These are phyloP conservation scores for Penicillium aurantiogriseum DNA, from an alignment of 2,329 filamentous ascomycete species.

Conservation along the genomic window DNA sequence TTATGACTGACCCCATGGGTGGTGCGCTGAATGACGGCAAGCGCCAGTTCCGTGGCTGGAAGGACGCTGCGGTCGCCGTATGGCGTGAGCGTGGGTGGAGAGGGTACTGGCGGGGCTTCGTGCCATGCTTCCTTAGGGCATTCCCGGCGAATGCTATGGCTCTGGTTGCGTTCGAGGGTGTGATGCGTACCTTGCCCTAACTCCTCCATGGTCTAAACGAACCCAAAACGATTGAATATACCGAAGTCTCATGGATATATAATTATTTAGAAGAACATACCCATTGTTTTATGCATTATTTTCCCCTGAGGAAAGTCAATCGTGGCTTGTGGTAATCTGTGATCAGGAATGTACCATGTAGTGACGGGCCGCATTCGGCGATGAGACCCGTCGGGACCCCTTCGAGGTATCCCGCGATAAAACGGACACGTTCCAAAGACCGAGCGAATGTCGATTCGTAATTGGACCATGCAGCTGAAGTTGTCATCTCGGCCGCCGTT, in stretches of 20 bases:
- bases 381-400: slow-evolving; percentile 7
- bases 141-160: slow-evolving; percentile 97
- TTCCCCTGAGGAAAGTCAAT: neutral
- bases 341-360: slow-evolving; percentile 15
- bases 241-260: neutral
- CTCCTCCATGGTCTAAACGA: slow-evolving; percentile 1
- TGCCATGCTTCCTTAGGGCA: slow-evolving; percentile 88
- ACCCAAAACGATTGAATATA: slow-evolving; percentile 1
- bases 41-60: slow-evolving; percentile 71
- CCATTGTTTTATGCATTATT: neutral
- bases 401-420: slow-evolving; percentile 11
- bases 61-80: slow-evolving; percentile 72
- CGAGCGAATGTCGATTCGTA: neutral
- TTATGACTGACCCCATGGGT: slow-evolving; percentile 93
- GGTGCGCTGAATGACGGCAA: slow-evolving; percentile 65
- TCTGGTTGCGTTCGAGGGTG: slow-evolving; percentile 86
- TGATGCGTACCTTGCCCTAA: slow-evolving; percentile 64
- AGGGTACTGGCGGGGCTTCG: slow-evolving; percentile 90
- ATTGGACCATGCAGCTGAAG: slow-evolving; percentile 7
- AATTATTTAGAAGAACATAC: neutral
- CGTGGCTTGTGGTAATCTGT: neutral
- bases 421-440: neutral
- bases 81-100: slow-evolving; percentile 71
- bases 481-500: slow-evolving; percentile 3
- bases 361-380: slow-evolving; percentile 16